Base-by-base conservation (phyloP, 2,329 filamentous ascomycete genomes). In the Metarhizium robertsii region DNA sequence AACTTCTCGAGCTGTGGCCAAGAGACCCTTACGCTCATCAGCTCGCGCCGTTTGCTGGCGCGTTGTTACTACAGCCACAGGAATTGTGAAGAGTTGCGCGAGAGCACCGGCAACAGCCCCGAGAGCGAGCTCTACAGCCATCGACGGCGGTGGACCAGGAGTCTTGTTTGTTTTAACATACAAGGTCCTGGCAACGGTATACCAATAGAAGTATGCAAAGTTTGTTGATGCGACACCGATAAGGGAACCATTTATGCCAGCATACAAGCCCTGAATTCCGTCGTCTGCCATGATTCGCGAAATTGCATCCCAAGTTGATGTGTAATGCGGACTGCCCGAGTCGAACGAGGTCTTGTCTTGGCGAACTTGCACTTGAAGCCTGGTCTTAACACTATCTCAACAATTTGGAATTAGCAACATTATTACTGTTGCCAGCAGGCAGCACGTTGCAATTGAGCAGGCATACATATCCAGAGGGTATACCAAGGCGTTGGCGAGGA, bases 181-280 rank as follows among this genome's bases (percentile, higher is more conserved):
- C 20, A 96, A 72, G 16, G 84, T 84, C 60, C 94, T 85, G 36
- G 96, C 90, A 32, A 94, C 75, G 5, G 90, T 92, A 71, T 97
- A 97, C 92, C 92, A 97, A 76, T 99, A 99, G 71, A 99, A 99
- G 75, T 99, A 99, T 65, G 94, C 94, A 69, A 99, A 99, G 72
- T 99, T 99, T 53, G 92, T 97, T 30, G 92, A 96, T 1, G 91
- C 92, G 40, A 99, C 94, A 54, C 94, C 94, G 53, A 97, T 75
- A 18, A 99, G 77, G 4, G 92, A 85, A 52, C 92, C 92, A 58
- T 84, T 80, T 69, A 99, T 92, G 58, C 94, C 94, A 53, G 88
- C 84, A 66, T 99, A 99, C 7, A 99, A 81, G 6, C 94, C 94
- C 50, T 76, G 66, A 8, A 94, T 55, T 36, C 94, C 94, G 62